Evolutionary conservation across 805 yeast species (phyloP).

Genomic region (Starmera caribaea): DNA sequence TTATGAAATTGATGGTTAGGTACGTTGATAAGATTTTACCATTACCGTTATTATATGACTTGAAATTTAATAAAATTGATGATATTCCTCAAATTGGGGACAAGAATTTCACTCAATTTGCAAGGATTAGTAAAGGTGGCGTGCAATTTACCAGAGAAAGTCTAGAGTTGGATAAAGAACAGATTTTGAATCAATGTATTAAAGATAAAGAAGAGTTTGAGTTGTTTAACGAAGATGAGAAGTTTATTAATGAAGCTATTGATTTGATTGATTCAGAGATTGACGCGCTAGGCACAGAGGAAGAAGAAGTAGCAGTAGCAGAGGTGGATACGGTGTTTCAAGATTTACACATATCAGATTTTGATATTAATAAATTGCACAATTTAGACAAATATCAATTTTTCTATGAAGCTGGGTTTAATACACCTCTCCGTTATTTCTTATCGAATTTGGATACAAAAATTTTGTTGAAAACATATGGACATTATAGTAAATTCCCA

Average conservation of each 20-base stretch:
- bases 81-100: conserved; percentile 49
- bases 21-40: conserved; percentile 34
- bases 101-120: conserved; percentile 34
- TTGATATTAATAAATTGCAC: too few relatives aligned
- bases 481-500: conserved; percentile 61
- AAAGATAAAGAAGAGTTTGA: conserved; percentile 51
- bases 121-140: conserved; percentile 65
- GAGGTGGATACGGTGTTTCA: too few relatives aligned
- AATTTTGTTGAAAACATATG: conserved; percentile 54
- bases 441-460: conserved; percentile 75
- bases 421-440: conserved; percentile 54
- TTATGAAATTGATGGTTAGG: conserved; percentile 56
- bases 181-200: conserved; percentile 39
- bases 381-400: conserved; percentile 21
- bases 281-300: too few relatives aligned
- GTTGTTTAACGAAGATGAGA: conserved; percentile 51
- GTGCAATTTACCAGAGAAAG: conserved; percentile 40
- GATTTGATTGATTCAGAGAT: conserved; percentile 37
- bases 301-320: too few relatives aligned
- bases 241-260: conserved; percentile 44
- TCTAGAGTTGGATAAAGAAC: conserved; percentile 49
- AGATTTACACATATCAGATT: too few relatives aligned
- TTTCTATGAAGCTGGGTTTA: conserved; percentile 73
- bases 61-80: conserved; percentile 27
- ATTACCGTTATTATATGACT: conserved; percentile 38